Base-by-base conservation (phyloP, 805 yeast genomes). In the Kazachstania bromeliacearum region DNA sequence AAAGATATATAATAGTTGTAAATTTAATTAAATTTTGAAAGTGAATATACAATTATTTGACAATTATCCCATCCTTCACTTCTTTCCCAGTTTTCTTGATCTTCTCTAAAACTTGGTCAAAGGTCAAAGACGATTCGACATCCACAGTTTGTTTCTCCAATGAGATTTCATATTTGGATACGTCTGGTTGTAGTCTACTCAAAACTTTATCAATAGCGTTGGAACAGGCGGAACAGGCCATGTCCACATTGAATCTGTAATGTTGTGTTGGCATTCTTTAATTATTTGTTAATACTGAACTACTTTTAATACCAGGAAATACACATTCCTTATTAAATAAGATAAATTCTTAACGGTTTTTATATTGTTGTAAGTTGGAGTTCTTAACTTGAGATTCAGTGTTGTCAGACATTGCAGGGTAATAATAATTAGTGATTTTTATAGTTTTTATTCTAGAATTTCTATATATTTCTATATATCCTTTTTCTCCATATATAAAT, bases 61-160 rank as follows among this genome's bases (percentile, higher is more conserved):
- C 29, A 3, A 17, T 3, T 49, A 70, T 70, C 9, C 95, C 95
- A 21, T 69, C 67, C 32, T 70, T 66, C 40, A 89, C 80, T 50
- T 76, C 76, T 67, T 89, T 89, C 25, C 97, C 97, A 1, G 97
- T 87, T 68, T 89, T 89, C 43, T 79, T 66, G 45, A 89, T 89
- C 38, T 85, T 77, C 36, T 70, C 77, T 37, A 79, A 67, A n/a
- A 92, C 88, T 3, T 79, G 73, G 34, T 88, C 94, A 54, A 82
- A 85, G 35, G 74, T 70, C 24, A 83, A 57, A 12, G 60, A 62
- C 7, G 92, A 73, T 38, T 68, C 67, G 29, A 89, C 95, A 51
- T 77, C 79, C 7, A 89, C 98, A 2, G 79, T 65, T 65, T 89
- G 96, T 20, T 75, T 63, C 35, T 81, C 88, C 33, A 92, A 68